These are phyloP conservation scores for Mortierella polycephala DNA, from an alignment of 371 early-diverging fungal species.

Conservation along the genomic window DNA sequence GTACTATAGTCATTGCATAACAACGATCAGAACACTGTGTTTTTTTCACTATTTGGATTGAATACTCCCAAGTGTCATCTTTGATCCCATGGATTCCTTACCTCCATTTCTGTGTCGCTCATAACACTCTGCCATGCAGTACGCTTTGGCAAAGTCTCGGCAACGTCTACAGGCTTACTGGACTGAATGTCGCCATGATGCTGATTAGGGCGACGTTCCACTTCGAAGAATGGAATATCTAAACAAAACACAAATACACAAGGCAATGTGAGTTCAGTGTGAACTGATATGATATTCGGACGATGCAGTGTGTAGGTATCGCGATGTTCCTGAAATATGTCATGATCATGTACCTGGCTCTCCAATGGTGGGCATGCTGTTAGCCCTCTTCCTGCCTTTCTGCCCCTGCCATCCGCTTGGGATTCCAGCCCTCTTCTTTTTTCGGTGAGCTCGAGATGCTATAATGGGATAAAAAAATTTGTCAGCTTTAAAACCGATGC, in stretches of 20 bases:
- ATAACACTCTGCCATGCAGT: constrained; percentile 42
- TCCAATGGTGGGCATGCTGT: constrained; percentile 47
- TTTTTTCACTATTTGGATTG: neutral
- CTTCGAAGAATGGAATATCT: constrained; percentile 11
- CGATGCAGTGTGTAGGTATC: too few species aligned
- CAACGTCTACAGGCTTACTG: constrained; percentile 3
- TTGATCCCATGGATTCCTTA: constrained; percentile 8
- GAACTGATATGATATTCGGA: neutral
- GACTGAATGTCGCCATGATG: constrained; percentile 3
- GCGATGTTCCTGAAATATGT: too few species aligned
- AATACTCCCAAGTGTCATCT: neutral
- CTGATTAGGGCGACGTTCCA: constrained; percentile 4
- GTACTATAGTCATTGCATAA: constrained; percentile 25
- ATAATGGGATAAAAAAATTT: neutral
- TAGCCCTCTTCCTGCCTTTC: constrained; percentile 49
- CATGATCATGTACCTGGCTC: constrained; percentile 26
- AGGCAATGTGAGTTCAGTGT: neutral
- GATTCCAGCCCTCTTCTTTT: constrained; percentile 37
- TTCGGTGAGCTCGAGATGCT: constrained; percentile 29
- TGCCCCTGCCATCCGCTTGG: constrained; percentile 31
- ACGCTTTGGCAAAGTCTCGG: constrained; percentile 27
- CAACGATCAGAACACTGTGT: neutral
- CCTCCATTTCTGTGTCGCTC: constrained; percentile 61
- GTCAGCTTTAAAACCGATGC: too few species aligned
- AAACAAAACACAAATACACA: neutral